Conservation (phyloP, 164 flowering plant species). For the Berberis thunbergii region DNA sequence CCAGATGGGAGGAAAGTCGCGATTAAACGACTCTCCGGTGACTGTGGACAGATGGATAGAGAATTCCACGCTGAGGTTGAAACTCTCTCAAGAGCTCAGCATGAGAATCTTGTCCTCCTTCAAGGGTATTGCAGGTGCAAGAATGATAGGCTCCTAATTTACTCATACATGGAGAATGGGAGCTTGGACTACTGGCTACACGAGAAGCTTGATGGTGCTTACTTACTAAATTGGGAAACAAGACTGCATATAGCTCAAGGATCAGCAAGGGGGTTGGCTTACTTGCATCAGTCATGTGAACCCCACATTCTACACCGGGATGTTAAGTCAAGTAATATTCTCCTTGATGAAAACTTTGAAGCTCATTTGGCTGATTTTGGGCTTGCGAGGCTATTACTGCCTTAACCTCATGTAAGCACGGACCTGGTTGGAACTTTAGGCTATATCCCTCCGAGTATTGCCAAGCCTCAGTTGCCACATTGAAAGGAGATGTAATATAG, state of each 20-base stretch:
- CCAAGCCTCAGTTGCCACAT: constrained; percentile 61
- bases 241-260: not conserved
- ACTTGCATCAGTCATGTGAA: constrained; percentile 55
- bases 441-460: constrained; percentile 83
- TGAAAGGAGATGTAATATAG: constrained; percentile 81
- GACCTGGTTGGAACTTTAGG: constrained; percentile 86
- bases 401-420: constrained; percentile 73
- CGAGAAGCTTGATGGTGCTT: not conserved
- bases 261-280: not conserved
- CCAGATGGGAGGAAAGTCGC: not conserved
- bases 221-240: not conserved
- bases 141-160: not conserved
- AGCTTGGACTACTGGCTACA: constrained; percentile 1
- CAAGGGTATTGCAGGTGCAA: not conserved
- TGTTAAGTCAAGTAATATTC: constrained; percentile 79
- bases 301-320: constrained; percentile 80
- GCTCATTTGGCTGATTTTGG: constrained; percentile 91
- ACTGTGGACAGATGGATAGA: not conserved
- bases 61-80: not conserved
- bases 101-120: not conserved
- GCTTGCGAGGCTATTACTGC: constrained; percentile 61
- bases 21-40: not conserved
- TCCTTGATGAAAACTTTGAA: constrained; percentile 56
- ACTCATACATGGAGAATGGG: not conserved
- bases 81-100: not conserved